A percentile compares a stretch with the other conserved stretches of the same genome.
phyloP scores from a whole-genome alignment of 768 basidiomycete genomes.

The Boletus fagicola region DNA sequence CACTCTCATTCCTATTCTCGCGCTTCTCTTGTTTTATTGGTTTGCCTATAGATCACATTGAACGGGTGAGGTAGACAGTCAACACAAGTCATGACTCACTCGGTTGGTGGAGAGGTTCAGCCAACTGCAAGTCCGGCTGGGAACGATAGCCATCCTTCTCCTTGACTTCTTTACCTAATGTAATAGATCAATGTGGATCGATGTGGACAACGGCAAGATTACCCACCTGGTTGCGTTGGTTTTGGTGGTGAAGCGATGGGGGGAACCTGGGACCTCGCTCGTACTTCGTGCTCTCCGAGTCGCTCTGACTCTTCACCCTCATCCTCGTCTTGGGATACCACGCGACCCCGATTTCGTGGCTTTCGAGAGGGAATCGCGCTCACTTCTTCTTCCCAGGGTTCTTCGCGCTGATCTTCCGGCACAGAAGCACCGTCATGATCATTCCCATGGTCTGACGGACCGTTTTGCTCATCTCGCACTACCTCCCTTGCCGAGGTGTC shows the following conservation, averaged over 20 bases:
- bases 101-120: neutral
- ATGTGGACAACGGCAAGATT: neutral
- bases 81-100: conserved; percentile 5
- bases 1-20: neutral
- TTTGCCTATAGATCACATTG: conserved; percentile 5
- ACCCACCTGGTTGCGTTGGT: conserved; percentile 1
- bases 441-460: conserved; percentile 6
- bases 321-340: conserved; percentile 12
- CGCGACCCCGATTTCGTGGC: conserved; percentile 6
- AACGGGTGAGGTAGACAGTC: neutral
- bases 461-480: neutral
- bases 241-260: conserved; percentile 5
- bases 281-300: neutral
- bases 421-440: neutral
- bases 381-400: conserved; percentile 8
- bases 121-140: neutral
- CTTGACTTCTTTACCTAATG: conserved; percentile 4
- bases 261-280: neutral
- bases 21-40: conserved; percentile 20
- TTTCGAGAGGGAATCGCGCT: neutral
- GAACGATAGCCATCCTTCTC: neutral
- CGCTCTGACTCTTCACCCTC: conserved; percentile 4
- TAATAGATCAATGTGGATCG: neutral
- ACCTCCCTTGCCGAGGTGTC: neutral
- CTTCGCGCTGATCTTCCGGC: conserved; percentile 1